Evolutionary conservation across 2,329 filamentous ascomycete species (phyloP), one percentile per base, ranked within the genome.

Genomic region (Cladosporium velox): DNA sequence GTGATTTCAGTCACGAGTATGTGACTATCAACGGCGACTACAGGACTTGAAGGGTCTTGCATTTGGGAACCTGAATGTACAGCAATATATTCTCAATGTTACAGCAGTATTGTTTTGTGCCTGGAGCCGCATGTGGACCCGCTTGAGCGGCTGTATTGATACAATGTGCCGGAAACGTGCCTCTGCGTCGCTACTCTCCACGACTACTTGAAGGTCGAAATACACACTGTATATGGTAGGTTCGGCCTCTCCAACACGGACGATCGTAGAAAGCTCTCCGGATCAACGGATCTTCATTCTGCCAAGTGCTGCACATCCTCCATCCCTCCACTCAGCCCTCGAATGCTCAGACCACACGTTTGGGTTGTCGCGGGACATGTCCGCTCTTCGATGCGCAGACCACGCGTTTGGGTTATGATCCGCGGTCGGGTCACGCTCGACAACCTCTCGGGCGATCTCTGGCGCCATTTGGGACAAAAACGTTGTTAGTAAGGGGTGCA

Each of bases 1-100:
- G 92, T 75, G 92, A 96, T 77, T 92, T 93, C 72, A 92, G 90
- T 75, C 91, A 93, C 75, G 91, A 93, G 83, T 96, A 89, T 79
- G 87, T 89, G 58, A 89, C 87, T 60, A 90, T 90, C 72, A 90
- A 90, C 74, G 87, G 86, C 44, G 87, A 90, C 76, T 90, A 90
- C 76, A 78, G 87, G 72, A 89, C 87, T 65, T 65, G 47, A 55
- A 30, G 21, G 30, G 5, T 32, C 8, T 32, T 21, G 8, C 15
- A 5, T 2, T 12, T 8, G 6, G 4, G 11, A 21, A 11, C 8
- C 3, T 34, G 52, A 34, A 55, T 55, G 10, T 34, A 55, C 10
- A 55, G 12, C 14, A 12, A 30, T 12, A 21, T 34, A 18, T 30
- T n/a, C 18, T 15, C 28, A 28, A 30, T 21, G 1, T 18, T 21